Evolutionary conservation across 1,284 basidiomycete species (phyloP), one percentile per base, ranked within the genome.

Genomic region (Fistulinella cinereoalba): DNA sequence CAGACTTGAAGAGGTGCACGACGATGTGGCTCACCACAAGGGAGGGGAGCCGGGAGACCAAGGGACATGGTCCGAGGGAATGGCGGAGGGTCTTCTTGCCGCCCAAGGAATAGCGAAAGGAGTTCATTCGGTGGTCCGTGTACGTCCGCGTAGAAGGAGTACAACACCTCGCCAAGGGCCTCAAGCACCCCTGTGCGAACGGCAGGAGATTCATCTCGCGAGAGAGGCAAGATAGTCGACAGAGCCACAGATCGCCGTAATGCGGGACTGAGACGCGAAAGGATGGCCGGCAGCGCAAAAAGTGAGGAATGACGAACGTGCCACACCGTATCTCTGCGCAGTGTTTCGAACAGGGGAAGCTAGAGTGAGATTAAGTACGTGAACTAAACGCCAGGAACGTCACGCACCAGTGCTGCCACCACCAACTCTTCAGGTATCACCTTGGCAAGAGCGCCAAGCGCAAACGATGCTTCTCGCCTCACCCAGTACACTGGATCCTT

Each of bases 271-370:
- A 96, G 74, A 10, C 87, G 81, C 33, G 82, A 74, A 38, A 91
- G 77, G 42, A 97, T 74, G 2, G 86, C 81, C 1, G 95, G 92
- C 11, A 97, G 74, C 2, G 91, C 88, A 53, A 93, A 89, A 33
- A 96, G 79, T 1, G 90, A 85, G 4, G 93, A 92, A 65, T 96
- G 89, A 22, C 93, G 83, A 38, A 98, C 95, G 48, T 94, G 86
- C 77, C 86, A 88, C 16, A 81, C 76, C 18, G 78, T 57, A 67
- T 97, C 95, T 48, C 72, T 69, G 42, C 84, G 77, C 46, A 94
- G 76, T 9, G 64, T 62, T 58, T 91, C 79, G 60, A 95, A 90
- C 1, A 94, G 70, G 1, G 91, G 88, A 32, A 96, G 73, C 91
- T 93, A 21, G 46, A 40, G 40, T 38, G 45, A 16, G 15, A 15